These are phyloP conservation scores for Earliella scabrosa DNA, from an alignment of 1,284 basidiomycete genomes.

Conservation along the genomic window DNA sequence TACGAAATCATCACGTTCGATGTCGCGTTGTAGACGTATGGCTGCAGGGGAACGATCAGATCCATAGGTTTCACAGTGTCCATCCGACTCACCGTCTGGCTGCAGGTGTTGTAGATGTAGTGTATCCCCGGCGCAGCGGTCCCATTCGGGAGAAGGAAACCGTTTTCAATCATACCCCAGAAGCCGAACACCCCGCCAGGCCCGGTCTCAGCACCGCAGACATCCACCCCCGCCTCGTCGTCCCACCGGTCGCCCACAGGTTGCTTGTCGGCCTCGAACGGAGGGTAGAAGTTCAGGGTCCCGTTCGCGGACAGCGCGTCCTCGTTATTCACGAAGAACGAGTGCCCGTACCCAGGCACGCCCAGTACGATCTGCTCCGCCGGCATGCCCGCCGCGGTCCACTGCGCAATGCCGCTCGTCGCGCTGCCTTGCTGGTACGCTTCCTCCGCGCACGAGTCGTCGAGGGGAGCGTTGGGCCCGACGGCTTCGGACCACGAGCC, in stretches of 20 bases:
- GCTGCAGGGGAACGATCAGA: constrained; percentile 23
- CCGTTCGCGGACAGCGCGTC: constrained; percentile 40
- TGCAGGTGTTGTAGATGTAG: constrained; percentile 38
- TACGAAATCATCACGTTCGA: constrained; percentile 58
- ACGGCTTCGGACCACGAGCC: constrained; percentile 49
- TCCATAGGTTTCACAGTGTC: no score
- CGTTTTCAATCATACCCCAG: constrained; percentile 55
- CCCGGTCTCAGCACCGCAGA: no score
- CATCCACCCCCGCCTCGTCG: constrained; percentile 23
- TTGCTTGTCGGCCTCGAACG: constrained; percentile 32
- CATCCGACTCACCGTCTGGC: no score
- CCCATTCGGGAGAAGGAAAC: constrained; percentile 57
- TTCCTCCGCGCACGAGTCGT: constrained; percentile 68
- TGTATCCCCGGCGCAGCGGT: constrained; percentile 46
- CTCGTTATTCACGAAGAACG: constrained; percentile 44
- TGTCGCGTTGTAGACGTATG: constrained; percentile 58
- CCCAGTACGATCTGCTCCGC: constrained; percentile 75
- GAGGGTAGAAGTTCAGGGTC: constrained; percentile 48
- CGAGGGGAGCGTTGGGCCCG: constrained; percentile 83
- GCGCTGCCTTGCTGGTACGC: constrained; percentile 72
- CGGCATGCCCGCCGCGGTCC: constrained; percentile 79
- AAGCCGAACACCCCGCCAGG: constrained; percentile 53
- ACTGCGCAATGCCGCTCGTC: constrained; percentile 67
- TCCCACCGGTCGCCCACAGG: constrained; percentile 60
- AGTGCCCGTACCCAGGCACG: constrained; percentile 75